Base-by-base conservation (phyloP, 345 rosid species). In the Cardamine chenopodiifolia region DNA sequence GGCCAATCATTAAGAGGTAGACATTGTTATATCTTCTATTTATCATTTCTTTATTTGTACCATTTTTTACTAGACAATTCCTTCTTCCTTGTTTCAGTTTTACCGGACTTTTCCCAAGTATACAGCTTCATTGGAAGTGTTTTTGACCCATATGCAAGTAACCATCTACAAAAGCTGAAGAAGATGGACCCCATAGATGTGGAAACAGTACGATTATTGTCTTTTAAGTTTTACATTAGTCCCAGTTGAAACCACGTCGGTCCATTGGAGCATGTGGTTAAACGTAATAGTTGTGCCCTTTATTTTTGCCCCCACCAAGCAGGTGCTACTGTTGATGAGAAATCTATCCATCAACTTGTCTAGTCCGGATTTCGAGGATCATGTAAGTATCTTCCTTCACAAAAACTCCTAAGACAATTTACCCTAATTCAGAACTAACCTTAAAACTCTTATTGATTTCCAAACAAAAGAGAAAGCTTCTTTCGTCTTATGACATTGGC, bases 321-420 rank as follows among this genome's bases (percentile, higher is more conserved):
- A 91, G 97, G 96, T 87, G 73, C 76, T 94, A 66, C 76, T 94
- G 79, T 71, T 91, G 83, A 94, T 94, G 97, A 87, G 96, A 84
- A 94, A 94, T 75, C 95, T 94, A 58, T 86, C 97, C 44, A 84
- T 91, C 81, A 94, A 94, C 81, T 83, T 94, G 62, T 77, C 86
- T 26, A 90, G 93, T 57, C 96, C 97, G 10, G 91, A 89, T 77
- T 94, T 91, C 48, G 97, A 91, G 86, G 96, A 90, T 83, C 90
- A 90, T 70, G 98, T 90, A 72, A 90, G 97, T 86, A 71, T 44
- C 23, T 60, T 75, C 34, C 76, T 71, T 66, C 31, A 42, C 48
- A 32, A 28, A 61, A 35, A 44, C 70, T 58, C 23, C 3, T 7
- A 25, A 34, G 23, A 6, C 28, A 26, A 1, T 32, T 31, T 29